These are phyloP conservation scores for Wickerhamiella lipophila DNA, from an alignment of 805 yeast genomes.

Conservation along the genomic window DNA sequence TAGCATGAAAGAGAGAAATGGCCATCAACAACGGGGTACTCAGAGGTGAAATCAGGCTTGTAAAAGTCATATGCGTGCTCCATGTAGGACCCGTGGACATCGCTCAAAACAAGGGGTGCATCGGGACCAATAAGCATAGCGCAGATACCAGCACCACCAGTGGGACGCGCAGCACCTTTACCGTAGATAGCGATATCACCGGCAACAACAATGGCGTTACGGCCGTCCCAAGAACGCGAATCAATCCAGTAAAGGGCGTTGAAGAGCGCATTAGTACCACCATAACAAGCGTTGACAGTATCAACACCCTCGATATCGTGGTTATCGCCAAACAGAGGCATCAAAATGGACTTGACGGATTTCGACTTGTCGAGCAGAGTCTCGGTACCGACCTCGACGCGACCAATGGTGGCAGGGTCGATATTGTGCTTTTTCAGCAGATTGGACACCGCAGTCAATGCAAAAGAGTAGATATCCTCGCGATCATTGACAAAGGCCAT, in stretches of 20 bases:
- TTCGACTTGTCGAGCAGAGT: slow-evolving; percentile 93
- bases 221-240: slow-evolving; percentile 94
- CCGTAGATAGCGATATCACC: slow-evolving; percentile 98
- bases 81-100: slow-evolving; percentile 83
- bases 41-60: slow-evolving; percentile 92
- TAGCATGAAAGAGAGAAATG: slow-evolving; percentile 90
- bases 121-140: slow-evolving; percentile 94
- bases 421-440: slow-evolving; percentile 70
- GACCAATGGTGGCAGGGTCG: slow-evolving; percentile 71
- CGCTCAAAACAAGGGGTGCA: slow-evolving; percentile 89
- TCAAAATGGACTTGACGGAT: slow-evolving; percentile 87
- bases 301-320: slow-evolving; percentile 91
- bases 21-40: slow-evolving; percentile 96
- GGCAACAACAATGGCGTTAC: slow-evolving; percentile 91
- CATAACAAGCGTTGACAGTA: slow-evolving; percentile 94
- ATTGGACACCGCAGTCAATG: slow-evolving; percentile 73
- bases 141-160: slow-evolving; percentile 98
- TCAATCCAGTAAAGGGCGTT: slow-evolving; percentile 94
- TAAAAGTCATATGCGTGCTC: slow-evolving; percentile 94
- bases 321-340: slow-evolving; percentile 85
- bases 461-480: slow-evolving; percentile 90
- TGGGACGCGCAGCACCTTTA: slow-evolving; percentile 97
- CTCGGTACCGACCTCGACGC: slow-evolving; percentile 97
- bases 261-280: slow-evolving; percentile 92
- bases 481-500: slow-evolving; percentile 96